These are phyloP conservation scores for Groenewaldozyma auringiensis DNA, from an alignment of 1,139 yeast genomes.

Conservation along the genomic window DNA sequence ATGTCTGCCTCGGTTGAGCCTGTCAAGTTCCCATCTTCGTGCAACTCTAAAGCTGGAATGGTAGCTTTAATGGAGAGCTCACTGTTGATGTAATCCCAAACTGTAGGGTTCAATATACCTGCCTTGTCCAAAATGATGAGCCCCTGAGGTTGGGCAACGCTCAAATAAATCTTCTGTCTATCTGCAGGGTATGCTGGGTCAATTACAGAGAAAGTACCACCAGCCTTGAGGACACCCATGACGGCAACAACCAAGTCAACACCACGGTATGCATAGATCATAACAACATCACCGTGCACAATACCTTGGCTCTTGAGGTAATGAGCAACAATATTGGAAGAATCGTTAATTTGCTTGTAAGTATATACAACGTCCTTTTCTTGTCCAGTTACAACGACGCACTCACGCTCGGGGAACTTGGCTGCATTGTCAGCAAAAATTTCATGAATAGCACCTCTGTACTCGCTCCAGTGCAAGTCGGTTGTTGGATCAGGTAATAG, in stretches of 20 bases:
- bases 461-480: constrained; percentile 84
- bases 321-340: constrained; percentile 92
- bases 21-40: constrained; percentile 63
- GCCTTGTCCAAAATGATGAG: constrained; percentile 86
- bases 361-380: constrained; percentile 64
- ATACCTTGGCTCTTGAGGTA: constrained; percentile 76
- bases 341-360: constrained; percentile 79
- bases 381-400: constrained; percentile 82
- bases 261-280: constrained; percentile 96
- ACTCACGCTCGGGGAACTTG: constrained; percentile 71
- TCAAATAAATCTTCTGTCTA: constrained; percentile 84
- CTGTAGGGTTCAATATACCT: constrained; percentile 68
- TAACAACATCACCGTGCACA: constrained; percentile 85
- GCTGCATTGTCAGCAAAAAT: constrained; percentile 82
- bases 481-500: constrained; percentile 80
- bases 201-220: constrained; percentile 95
- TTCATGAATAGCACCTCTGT: constrained; percentile 93
- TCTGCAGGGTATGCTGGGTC: constrained; percentile 99
- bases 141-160: constrained; percentile 90
- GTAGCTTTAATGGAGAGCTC: constrained; percentile 67
- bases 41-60: constrained; percentile 68
- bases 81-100: constrained; percentile 61
- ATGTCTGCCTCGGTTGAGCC: constrained; percentile 44
- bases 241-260: constrained; percentile 95
- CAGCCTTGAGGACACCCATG: constrained; percentile 96